phyloP scores from a whole-genome alignment of 1,284 basidiomycete species.

The Chalciporus sp. region DNA sequence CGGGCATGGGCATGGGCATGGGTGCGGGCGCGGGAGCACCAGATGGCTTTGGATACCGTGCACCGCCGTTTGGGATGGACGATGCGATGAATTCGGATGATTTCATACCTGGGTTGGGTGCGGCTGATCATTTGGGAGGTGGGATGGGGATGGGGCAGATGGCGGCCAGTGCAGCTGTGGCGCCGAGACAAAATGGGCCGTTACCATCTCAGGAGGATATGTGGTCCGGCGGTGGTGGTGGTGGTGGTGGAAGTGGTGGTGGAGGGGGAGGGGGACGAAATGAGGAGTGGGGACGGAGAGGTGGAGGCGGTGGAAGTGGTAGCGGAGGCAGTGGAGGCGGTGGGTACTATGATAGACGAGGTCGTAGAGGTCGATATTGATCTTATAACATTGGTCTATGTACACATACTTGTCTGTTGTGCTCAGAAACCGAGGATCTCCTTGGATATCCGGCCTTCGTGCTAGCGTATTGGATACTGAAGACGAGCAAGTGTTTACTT shows the following conservation, averaged over 20 bases:
- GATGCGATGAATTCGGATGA: slow-evolving; percentile 42
- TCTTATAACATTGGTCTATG: background rate
- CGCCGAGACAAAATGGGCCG: slow-evolving; percentile 39
- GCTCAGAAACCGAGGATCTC: background rate
- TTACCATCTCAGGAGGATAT: slow-evolving; percentile 46
- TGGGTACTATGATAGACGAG: slow-evolving; percentile 26
- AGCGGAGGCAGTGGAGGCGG: too few species aligned
- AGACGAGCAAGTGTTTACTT: background rate
- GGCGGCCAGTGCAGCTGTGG: slow-evolving; percentile 14
- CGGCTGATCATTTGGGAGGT: slow-evolving; percentile 21
- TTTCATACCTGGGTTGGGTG: slow-evolving; percentile 52
- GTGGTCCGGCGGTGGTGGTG: slow-evolving; percentile 30
- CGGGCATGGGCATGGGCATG: rapidly evolving
- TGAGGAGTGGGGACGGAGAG: slow-evolving; percentile 33
- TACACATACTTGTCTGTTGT: background rate
- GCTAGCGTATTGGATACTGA: background rate
- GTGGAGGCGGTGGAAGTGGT: slow-evolving; percentile 30
- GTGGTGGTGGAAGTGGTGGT: slow-evolving; percentile 9
- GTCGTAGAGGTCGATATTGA: slow-evolving; percentile 32
- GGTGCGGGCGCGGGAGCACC: background rate
- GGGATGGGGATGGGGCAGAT: background rate
- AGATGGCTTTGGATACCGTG: slow-evolving; percentile 20
- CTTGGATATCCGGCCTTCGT: background rate
- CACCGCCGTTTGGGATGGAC: slow-evolving; percentile 18
- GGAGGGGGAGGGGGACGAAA: slow-evolving; percentile 17